These are phyloP conservation scores for Tylopilus sp. DNA, from an alignment of 768 basidiomycete genomes.

Conservation along the genomic window DNA sequence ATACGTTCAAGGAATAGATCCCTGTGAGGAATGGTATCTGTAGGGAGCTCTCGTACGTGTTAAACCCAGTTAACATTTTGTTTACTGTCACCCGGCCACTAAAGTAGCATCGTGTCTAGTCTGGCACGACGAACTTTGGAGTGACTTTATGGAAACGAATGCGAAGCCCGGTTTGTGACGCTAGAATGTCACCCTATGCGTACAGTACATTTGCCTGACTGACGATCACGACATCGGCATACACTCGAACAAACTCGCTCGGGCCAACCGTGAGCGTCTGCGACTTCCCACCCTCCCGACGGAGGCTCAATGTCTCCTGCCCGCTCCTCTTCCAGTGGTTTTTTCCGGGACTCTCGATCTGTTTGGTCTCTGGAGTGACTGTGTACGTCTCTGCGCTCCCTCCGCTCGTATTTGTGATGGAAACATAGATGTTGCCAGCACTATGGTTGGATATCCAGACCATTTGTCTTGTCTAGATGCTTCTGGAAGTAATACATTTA, in stretches of 20 bases:
- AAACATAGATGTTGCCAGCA: not conserved
- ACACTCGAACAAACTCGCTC: conserved; percentile 14
- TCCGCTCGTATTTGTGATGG: conserved; percentile 7
- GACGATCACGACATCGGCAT: conserved; percentile 8
- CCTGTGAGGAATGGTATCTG: too few species aligned
- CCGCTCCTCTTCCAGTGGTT: conserved; percentile 11
- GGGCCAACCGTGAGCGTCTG: conserved; percentile 12
- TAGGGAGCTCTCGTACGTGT: too few species aligned
- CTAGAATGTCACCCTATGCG: not conserved
- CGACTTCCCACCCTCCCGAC: conserved; percentile 7
- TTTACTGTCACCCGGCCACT: too few species aligned
- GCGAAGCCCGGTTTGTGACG: not conserved
- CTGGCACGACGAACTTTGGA: too few species aligned
- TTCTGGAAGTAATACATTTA: not conserved
- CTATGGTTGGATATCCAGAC: conserved; percentile 18
- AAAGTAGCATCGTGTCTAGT: too few species aligned
- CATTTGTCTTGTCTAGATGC: not conserved
- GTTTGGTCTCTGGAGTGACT: not conserved
- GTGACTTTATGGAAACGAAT: too few species aligned
- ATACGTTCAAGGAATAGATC: too few species aligned
- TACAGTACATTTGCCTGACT: conserved; percentile 7
- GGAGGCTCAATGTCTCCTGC: conserved; percentile 5
- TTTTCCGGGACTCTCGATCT: not conserved
- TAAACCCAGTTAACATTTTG: too few species aligned
- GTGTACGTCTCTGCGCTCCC: conserved; percentile 1